Evolutionary conservation across 2,329 filamentous ascomycete genomes (phyloP).

Genomic region (Colletotrichum melonis): DNA sequence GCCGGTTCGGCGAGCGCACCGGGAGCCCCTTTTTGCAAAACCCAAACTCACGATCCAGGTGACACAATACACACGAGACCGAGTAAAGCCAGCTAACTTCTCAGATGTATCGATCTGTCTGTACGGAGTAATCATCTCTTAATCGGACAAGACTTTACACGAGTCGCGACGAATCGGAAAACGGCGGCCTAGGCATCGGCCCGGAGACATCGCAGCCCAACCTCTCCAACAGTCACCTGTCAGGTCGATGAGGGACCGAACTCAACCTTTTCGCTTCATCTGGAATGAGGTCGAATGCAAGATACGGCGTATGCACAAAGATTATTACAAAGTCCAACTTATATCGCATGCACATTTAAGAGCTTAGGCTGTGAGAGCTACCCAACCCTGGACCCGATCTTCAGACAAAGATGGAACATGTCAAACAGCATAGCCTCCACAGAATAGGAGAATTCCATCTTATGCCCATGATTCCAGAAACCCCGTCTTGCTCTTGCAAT

Average conservation of each 20-base stretch:
- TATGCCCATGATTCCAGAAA: background rate
- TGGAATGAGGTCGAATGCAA: background rate
- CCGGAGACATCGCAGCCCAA: too few relatives aligned
- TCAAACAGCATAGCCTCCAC: background rate
- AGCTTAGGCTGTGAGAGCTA: background rate
- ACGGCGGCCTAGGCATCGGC: too few relatives aligned
- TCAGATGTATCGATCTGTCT: background rate
- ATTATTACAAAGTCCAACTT: background rate
- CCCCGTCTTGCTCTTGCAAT: background rate
- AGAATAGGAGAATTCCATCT: background rate
- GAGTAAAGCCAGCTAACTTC: background rate
- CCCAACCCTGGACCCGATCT: background rate
- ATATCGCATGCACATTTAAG: background rate
- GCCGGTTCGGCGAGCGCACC: background rate
- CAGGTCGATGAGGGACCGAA: too few relatives aligned
- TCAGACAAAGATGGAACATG: background rate
- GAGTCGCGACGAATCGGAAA: background rate
- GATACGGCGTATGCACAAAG: background rate
- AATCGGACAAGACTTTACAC: background rate
- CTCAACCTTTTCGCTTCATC: too few relatives aligned
- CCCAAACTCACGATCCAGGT: background rate
- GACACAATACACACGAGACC: background rate
- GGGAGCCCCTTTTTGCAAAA: background rate
- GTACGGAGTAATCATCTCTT: background rate
- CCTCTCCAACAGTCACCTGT: too few relatives aligned